Conservation (phyloP, 257 asterid genomes). For the Jaltomata sinuosa region DNA sequence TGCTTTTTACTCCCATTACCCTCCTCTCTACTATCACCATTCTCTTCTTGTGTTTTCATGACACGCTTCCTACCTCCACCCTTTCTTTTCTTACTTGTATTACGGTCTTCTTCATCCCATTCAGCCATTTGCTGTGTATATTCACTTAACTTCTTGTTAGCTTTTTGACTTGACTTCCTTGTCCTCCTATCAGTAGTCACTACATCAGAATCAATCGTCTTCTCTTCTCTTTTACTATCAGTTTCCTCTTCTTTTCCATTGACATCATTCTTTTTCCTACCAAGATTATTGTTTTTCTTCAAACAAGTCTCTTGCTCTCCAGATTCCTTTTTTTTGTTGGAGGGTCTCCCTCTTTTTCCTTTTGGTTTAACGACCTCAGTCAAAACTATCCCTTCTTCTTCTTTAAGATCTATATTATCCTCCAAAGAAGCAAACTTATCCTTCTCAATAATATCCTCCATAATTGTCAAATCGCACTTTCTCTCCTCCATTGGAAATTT, state of each 20-base stretch:
- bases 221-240: neutral
- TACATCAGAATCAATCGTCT: neutral
- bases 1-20: slow-evolving; percentile 6
- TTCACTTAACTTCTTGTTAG: neutral
- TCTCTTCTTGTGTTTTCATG: neutral
- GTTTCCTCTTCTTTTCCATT: neutral
- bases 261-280: neutral
- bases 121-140: neutral
- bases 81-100: neutral
- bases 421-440: neutral
- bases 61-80: neutral
- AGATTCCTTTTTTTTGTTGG: neutral
- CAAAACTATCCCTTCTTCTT: neutral
- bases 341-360: neutral
- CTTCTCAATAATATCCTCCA: neutral
- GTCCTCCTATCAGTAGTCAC: neutral
- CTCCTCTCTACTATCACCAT: neutral
- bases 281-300: neutral
- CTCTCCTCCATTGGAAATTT: neutral
- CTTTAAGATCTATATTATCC: neutral
- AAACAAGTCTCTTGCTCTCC: neutral
- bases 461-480: neutral
- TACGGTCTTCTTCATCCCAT: neutral
- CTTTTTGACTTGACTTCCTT: neutral
- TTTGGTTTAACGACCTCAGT: neutral